phyloP scores from a whole-genome alignment of 2,329 filamentous ascomycete genomes.

The Pseudopithomyces maydicus region DNA sequence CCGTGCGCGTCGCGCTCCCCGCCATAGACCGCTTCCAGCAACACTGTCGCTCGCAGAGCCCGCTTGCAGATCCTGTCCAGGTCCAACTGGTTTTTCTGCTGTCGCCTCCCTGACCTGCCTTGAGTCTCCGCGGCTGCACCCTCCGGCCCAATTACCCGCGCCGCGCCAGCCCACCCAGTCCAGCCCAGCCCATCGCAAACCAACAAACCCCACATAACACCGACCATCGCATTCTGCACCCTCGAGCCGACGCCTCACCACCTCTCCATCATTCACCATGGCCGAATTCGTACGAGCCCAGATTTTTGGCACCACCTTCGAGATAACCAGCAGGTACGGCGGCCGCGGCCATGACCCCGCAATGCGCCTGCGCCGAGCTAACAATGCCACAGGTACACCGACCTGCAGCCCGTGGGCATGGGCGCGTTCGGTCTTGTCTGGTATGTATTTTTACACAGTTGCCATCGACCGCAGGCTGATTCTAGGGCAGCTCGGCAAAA shows the following conservation, averaged over 20 bases:
- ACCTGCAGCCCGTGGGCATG: slow-evolving; percentile 98
- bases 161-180: slow-evolving; percentile 21
- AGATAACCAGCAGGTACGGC: slow-evolving; percentile 93
- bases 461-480: slow-evolving; percentile 17
- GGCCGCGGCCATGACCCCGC: slow-evolving; percentile 26
- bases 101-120: slow-evolving; percentile 2
- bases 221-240: slow-evolving; percentile 20
- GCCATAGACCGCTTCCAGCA: neutral
- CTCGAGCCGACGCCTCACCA: slow-evolving; percentile 15
- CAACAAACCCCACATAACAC: slow-evolving; percentile 26
- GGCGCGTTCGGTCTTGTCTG: slow-evolving; percentile 98
- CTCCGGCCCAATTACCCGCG: slow-evolving; percentile 24
- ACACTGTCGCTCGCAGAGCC: neutral
- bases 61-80: slow-evolving; percentile 4
- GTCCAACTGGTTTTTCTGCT: neutral
- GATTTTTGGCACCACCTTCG: slow-evolving; percentile 99
- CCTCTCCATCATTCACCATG: slow-evolving; percentile 64
- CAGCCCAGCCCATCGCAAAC: slow-evolving; percentile 28
- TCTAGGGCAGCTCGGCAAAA: slow-evolving; percentile 76
- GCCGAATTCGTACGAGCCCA: slow-evolving; percentile 99
- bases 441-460: slow-evolving; percentile 55
- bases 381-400: slow-evolving; percentile 75
- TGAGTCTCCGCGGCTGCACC: slow-evolving; percentile 18
- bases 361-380: slow-evolving; percentile 25
- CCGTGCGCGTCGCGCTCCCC: slow-evolving; percentile 16